phyloP scores from a whole-genome alignment of 169 alveolate genomes.

The Toxoplasma gondii region DNA sequence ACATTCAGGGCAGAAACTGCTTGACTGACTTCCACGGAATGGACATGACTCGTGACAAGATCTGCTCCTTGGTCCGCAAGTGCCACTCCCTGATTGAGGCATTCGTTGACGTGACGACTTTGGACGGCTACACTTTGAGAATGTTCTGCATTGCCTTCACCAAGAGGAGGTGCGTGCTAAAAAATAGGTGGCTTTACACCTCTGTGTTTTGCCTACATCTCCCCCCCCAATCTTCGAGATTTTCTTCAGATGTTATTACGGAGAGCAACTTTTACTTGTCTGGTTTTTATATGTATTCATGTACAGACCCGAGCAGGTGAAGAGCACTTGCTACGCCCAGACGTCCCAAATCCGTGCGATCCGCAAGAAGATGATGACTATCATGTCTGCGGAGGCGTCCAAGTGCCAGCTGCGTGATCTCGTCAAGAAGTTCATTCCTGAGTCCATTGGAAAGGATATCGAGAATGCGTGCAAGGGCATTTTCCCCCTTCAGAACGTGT shows the following conservation, averaged over 20 bases:
- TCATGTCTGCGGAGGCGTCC: slow-evolving; percentile 94
- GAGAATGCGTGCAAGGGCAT: slow-evolving; percentile 94
- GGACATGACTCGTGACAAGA: slow-evolving; percentile 96
- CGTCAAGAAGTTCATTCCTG: slow-evolving; percentile 94
- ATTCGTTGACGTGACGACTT: slow-evolving; percentile 96
- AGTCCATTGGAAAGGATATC: slow-evolving; percentile 95
- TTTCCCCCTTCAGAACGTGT: slow-evolving; percentile 97
- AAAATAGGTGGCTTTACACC: background rate
- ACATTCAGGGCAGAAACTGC: slow-evolving; percentile 91
- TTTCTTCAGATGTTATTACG: no score
- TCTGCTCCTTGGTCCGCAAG: slow-evolving; percentile 96
- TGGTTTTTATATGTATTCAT: no score
- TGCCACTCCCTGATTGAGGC: slow-evolving; percentile 98
- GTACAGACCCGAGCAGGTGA: slow-evolving; percentile 91
- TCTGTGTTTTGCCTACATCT: no score
- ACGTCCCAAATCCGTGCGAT: slow-evolving; percentile 94
- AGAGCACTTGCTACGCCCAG: slow-evolving; percentile 97
- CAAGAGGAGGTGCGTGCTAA: slow-evolving; percentile 77
- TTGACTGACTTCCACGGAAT: slow-evolving; percentile 97
- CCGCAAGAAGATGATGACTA: slow-evolving; percentile 96
- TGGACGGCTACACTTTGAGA: slow-evolving; percentile 95
- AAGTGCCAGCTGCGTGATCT: slow-evolving; percentile 93
- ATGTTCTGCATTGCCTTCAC: slow-evolving; percentile 98
- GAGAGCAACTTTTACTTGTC: no score
- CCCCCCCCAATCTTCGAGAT: no score